Base-by-base conservation (phyloP, 2,329 filamentous ascomycete species). In the Rhytidhysteron rufulum region DNA sequence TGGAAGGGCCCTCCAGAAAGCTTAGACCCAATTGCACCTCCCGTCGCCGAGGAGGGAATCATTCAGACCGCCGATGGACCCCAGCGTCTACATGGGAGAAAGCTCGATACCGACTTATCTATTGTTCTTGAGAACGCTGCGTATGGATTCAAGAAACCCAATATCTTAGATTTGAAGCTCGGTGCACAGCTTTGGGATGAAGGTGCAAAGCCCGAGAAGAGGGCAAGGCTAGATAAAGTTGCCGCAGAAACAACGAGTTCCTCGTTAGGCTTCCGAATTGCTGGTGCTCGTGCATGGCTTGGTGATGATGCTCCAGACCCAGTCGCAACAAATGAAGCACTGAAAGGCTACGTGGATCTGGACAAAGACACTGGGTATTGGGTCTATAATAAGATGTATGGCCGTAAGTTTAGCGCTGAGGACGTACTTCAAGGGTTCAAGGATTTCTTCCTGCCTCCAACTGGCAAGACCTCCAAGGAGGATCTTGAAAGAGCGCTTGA, bases 131-230 rank as follows among this genome's bases (percentile, higher is more conserved):
- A 90, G 59, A 96, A 96, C 61, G 79, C 87, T 5, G 83, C 88
- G 0, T 77, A 79, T 49, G 88, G 88, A 1, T 97, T 90, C 71
- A 79, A 78, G 55, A 78, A 80, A 43, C 88, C 93, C 5, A 97
- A 95, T 54, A 88, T 98, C 6, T 72, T 98, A 42, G 93, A 98
- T 60, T 79, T 95, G 49, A 98, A 98, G 70, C 79, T 98, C 16
- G 93, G 93, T 31, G 77, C 82, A 36, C 79, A 87, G 22, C 70
- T 98, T 5, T 97, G 89, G 85, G 91, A 87, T 11, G 87, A 95
- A 27, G 72, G 73, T 45, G 78, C 82, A 3, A 72, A 73, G 18
- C 65, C 70, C 1, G 72, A 75, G 21, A 85, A 85, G 60, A 69
- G 79, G 13, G 71, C 65, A 18, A 71, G 77, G 37, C 64, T 85